Evolutionary conservation across 169 alveolate species (phyloP).

Genomic region (Plasmodium coatneyi): DNA sequence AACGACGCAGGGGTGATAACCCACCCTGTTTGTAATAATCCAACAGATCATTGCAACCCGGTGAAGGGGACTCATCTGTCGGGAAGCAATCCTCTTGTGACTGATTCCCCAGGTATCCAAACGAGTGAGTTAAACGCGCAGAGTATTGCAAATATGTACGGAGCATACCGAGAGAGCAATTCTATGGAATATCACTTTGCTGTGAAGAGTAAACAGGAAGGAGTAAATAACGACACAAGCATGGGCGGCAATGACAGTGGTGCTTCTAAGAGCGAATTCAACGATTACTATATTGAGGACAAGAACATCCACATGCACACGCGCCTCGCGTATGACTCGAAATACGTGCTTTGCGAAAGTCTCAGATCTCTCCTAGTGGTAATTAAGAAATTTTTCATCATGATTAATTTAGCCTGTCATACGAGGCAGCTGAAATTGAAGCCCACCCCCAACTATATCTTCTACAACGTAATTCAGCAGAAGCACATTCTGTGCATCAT

Average conservation of each 20-base stretch:
- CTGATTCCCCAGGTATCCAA: background rate
- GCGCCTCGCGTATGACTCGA: conserved; percentile 48
- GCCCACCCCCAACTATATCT: conserved; percentile 22
- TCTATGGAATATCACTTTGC: background rate
- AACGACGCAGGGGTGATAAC: background rate
- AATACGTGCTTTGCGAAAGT: conserved; percentile 75
- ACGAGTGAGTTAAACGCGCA: background rate
- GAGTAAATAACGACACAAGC: background rate
- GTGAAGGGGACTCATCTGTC: background rate
- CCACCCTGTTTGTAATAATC: background rate
- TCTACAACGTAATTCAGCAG: conserved; percentile 61
- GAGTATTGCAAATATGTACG: background rate
- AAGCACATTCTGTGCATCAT: conserved; percentile 69
- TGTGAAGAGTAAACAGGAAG: background rate
- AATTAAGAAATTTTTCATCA: conserved; percentile 61
- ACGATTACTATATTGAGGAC: conserved; percentile 73
- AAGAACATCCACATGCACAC: conserved; percentile 31
- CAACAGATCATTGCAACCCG: background rate
- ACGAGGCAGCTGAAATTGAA: conserved; percentile 31
- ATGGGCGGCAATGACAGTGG: background rate
- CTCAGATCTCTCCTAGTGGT: conserved; percentile 57
- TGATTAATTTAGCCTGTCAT: conserved; percentile 52
- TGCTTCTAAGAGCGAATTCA: background rate
- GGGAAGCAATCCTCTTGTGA: background rate
- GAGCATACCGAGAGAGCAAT: background rate